Conservation (phyloP, 2,329 filamentous ascomycete genomes). For the Colletotrichum coccodes region DNA sequence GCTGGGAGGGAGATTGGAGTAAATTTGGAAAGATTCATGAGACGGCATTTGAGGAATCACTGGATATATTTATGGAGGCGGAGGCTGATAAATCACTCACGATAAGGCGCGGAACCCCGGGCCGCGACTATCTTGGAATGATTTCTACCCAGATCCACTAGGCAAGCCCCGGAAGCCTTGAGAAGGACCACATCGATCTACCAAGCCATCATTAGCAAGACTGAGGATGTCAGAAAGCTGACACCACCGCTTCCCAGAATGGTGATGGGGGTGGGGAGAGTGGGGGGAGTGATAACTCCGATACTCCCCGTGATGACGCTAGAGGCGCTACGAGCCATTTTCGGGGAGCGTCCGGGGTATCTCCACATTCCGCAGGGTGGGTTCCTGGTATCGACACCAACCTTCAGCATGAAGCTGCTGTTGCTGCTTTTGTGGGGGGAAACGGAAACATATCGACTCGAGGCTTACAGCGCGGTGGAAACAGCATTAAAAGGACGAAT, state of each 20-base stretch:
- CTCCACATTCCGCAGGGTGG: background rate
- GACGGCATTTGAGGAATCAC: too few relatives aligned
- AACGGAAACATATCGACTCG: background rate
- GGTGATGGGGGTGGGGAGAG: background rate
- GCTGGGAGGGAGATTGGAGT: background rate
- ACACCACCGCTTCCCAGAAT: background rate
- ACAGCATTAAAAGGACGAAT: too few relatives aligned
- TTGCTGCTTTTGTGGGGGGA: background rate
- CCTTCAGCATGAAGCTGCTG: background rate
- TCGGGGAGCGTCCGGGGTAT: background rate
- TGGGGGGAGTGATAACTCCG: background rate
- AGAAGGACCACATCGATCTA: background rate
- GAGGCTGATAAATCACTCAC: slow-evolving; percentile 1
- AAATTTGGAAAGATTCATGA: too few relatives aligned
- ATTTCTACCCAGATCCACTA: background rate
- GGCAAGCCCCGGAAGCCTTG: background rate
- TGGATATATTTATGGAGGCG: slow-evolving; percentile 5
- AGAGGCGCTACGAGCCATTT: background rate
- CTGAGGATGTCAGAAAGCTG: background rate
- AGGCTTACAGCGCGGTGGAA: too few relatives aligned
- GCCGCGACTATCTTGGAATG: background rate
- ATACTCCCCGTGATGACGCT: slow-evolving; percentile 9
- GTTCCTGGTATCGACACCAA: background rate
- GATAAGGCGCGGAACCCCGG: background rate
- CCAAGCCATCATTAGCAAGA: background rate